Conservation (phyloP, 116 monocot species). For the Iris pallida region DNA sequence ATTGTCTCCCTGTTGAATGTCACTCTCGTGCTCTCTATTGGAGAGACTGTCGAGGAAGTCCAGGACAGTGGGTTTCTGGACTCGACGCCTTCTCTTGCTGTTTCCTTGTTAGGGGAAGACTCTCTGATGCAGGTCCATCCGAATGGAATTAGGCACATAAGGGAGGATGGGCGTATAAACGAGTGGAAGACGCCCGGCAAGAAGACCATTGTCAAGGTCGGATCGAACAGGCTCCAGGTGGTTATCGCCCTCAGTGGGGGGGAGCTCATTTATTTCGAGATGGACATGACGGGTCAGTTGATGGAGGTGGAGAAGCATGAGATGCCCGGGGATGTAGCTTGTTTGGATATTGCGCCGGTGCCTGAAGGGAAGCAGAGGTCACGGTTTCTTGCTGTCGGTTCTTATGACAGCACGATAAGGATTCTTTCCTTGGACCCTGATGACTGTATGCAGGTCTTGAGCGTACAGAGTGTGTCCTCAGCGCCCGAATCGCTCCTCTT, state of each 20-base stretch:
- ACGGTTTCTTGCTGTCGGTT: conserved; percentile 93
- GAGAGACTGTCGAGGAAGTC: conserved; percentile 97
- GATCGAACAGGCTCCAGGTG: conserved; percentile 87
- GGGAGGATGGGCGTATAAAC: conserved; percentile 95
- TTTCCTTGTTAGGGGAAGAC: conserved; percentile 85
- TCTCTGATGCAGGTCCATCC: conserved; percentile 99
- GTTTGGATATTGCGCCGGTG: conserved; percentile 92
- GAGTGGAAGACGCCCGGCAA: conserved; percentile 99
- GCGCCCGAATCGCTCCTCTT: conserved; percentile 93
- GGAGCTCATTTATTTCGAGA: conserved; percentile 95
- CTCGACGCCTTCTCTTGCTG: conserved; percentile 83
- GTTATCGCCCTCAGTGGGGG: conserved; percentile 98
- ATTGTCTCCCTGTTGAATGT: conserved; percentile 90
- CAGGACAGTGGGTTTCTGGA: conserved; percentile 92
- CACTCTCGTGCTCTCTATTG: conserved; percentile 96
- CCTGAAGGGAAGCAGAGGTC: conserved; percentile 94
- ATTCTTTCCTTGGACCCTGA: conserved; percentile 96
- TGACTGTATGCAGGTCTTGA: conserved; percentile 94
- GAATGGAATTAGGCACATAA: conserved; percentile 87
- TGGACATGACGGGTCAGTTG: conserved; percentile 92
- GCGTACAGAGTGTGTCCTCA: conserved; percentile 91
- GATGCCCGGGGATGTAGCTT: conserved; percentile 97
- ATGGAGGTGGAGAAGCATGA: conserved; percentile 99
- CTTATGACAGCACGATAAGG: conserved; percentile 91
- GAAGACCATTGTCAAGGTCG: conserved; percentile 97